These are phyloP conservation scores for Naumovozyma castellii DNA, from an alignment of 805 yeast genomes.

Conservation along the genomic window DNA sequence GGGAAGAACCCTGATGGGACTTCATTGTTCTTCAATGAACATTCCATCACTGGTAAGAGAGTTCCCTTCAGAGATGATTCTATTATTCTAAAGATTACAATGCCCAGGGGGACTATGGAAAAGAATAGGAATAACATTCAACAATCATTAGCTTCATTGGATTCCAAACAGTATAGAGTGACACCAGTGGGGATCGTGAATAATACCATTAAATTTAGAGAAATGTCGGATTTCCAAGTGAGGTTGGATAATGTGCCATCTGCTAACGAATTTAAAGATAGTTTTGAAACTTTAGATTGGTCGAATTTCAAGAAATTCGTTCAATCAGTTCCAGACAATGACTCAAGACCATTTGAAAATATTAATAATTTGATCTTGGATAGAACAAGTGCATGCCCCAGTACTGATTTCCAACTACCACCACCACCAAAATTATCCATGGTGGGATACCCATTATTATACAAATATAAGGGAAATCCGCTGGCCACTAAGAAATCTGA, in stretches of 20 bases:
- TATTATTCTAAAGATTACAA: slow-evolving; percentile 45
- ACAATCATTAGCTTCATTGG: slow-evolving; percentile 32
- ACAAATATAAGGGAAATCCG: slow-evolving; percentile 69
- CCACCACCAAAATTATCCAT: slow-evolving; percentile 84
- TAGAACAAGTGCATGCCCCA: slow-evolving; percentile 16
- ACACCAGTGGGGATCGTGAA: slow-evolving; percentile 61
- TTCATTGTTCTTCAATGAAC: slow-evolving; percentile 35
- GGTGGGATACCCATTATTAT: slow-evolving; percentile 65
- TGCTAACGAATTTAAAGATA: slow-evolving; percentile 28
- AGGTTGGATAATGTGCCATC: slow-evolving; percentile 49
- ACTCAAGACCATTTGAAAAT: slow-evolving; percentile 31
- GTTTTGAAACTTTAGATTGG: slow-evolving; percentile 27
- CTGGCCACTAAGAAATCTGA: slow-evolving; percentile 43
- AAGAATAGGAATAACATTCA: slow-evolving; percentile 35
- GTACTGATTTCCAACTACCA: slow-evolving; percentile 38
- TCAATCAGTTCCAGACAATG: slow-evolving; percentile 31
- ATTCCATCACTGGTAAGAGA: slow-evolving; percentile 49
- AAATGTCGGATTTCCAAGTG: slow-evolving; percentile 81
- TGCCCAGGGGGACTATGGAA: slow-evolving; percentile 47
- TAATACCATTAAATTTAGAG: slow-evolving; percentile 66
- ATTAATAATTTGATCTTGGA: slow-evolving; percentile 21
- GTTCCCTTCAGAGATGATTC: slow-evolving; percentile 43
- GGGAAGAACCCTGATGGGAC: slow-evolving; percentile 34
- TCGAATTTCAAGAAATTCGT: slow-evolving; percentile 23
- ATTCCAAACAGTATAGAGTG: slow-evolving; percentile 34